These are phyloP conservation scores for Panus rudis DNA, from an alignment of 768 basidiomycete species.

Conservation along the genomic window DNA sequence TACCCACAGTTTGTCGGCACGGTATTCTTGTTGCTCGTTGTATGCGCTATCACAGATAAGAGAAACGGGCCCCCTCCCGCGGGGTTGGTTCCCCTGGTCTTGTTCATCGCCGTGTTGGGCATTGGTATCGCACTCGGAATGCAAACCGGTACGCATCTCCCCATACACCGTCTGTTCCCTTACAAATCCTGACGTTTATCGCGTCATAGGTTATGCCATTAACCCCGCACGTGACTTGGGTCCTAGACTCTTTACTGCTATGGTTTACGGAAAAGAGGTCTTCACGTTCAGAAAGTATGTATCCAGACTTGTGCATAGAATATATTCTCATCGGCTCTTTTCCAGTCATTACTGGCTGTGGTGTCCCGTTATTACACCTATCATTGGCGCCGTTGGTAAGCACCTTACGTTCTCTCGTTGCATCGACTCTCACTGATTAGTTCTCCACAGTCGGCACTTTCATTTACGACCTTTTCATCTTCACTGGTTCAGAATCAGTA, in stretches of 20 bases:
- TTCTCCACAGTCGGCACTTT: slow-evolving; percentile 32
- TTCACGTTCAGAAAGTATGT: slow-evolving; percentile 38
- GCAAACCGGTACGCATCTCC: slow-evolving; percentile 44
- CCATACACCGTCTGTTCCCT: neutral
- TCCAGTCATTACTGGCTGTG: slow-evolving; percentile 68
- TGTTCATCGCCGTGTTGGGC: slow-evolving; percentile 53
- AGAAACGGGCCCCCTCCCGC: slow-evolving; percentile 40
- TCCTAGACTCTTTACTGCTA: slow-evolving; percentile 59
- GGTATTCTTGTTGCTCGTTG: slow-evolving; percentile 44
- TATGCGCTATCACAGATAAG: slow-evolving; percentile 50
- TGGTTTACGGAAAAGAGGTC: slow-evolving; percentile 57
- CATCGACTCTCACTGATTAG: neutral
- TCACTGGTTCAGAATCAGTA: slow-evolving; percentile 46
- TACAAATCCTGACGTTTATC: slow-evolving; percentile 2
- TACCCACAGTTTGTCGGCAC: slow-evolving; percentile 44
- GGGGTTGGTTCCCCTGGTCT: slow-evolving; percentile 45
- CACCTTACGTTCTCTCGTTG: neutral
- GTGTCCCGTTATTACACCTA: slow-evolving; percentile 56
- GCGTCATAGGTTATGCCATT: slow-evolving; percentile 42
- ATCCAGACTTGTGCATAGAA: neutral
- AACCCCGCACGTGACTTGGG: slow-evolving; percentile 73
- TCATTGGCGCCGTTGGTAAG: slow-evolving; percentile 44
- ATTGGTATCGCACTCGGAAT: slow-evolving; percentile 52
- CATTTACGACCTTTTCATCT: slow-evolving; percentile 54
- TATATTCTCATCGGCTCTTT: slow-evolving; percentile 9